These are phyloP conservation scores for Cryphonectria japonica DNA, from an alignment of 2,329 filamentous ascomycete species.

Conservation along the genomic window DNA sequence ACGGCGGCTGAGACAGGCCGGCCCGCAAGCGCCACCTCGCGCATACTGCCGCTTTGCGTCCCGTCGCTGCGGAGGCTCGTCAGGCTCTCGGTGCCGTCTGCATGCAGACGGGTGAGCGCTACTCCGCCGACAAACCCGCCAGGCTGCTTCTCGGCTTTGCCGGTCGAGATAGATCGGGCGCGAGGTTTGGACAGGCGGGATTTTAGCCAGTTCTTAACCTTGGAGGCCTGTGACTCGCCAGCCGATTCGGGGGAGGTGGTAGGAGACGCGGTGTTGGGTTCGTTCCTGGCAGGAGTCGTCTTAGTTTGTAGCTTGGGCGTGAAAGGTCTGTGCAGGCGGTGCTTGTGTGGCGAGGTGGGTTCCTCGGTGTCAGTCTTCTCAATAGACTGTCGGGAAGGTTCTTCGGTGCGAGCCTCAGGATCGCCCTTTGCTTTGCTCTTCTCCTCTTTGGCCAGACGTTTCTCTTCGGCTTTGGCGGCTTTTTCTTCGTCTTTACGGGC, in stretches of 20 bases:
- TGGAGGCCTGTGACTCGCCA: conserved; percentile 34
- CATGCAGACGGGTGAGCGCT: conserved; percentile 36
- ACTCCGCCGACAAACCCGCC: conserved; percentile 48
- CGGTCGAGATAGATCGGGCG: conserved; percentile 34
- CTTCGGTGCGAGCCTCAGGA: not conserved
- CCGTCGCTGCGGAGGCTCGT: conserved; percentile 32
- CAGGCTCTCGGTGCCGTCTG: conserved; percentile 40
- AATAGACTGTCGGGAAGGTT: not conserved
- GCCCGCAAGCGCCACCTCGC: conserved; percentile 40
- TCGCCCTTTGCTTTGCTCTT: conserved; percentile 46
- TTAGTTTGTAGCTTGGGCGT: conserved; percentile 30
- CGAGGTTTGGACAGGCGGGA: conserved; percentile 43
- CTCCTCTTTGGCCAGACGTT: conserved; percentile 48
- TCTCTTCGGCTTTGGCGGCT: conserved; percentile 52
- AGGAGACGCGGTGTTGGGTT: conserved; percentile 25
- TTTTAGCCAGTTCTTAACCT: conserved; percentile 50
- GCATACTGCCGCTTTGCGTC: conserved; percentile 35
- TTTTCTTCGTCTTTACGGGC: conserved; percentile 47
- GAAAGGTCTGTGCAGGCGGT: conserved; percentile 23
- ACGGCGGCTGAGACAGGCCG: conserved; percentile 35
- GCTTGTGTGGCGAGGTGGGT: conserved; percentile 3
- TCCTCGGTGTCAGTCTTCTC: conserved; percentile 34
- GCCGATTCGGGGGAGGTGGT: conserved; percentile 28
- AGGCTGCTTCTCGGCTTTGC: conserved; percentile 5
- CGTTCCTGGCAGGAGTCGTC: conserved; percentile 15